Evolutionary conservation across 2,329 filamentous ascomycete genomes (phyloP).

Genomic region (Microdochium trichocladiopsis): DNA sequence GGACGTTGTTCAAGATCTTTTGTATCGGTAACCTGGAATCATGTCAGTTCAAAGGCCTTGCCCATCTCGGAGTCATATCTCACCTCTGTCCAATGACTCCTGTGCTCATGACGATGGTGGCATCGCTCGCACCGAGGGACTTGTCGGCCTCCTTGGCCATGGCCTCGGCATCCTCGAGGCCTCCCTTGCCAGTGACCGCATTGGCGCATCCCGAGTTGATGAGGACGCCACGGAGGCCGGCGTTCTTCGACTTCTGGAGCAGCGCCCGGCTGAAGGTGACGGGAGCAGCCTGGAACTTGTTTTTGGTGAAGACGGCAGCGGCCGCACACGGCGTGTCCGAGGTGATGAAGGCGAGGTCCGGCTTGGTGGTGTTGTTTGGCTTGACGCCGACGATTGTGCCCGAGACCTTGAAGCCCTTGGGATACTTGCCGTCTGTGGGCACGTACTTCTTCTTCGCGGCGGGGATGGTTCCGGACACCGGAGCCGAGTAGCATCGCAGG

Average conservation of each 20-base stretch:
- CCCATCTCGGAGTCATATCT: conserved; percentile 9
- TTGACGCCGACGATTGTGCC: conserved; percentile 92
- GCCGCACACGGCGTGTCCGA: conserved; percentile 82
- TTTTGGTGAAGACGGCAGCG: conserved; percentile 93
- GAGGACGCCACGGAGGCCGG: conserved; percentile 72
- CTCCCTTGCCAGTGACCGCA: conserved; percentile 87
- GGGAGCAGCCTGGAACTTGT: conserved; percentile 95
- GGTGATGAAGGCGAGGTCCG: conserved; percentile 81
- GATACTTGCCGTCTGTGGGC: conserved; percentile 77
- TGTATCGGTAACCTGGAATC: conserved; percentile 68
- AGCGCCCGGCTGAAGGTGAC: conserved; percentile 78
- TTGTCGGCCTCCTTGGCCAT: conserved; percentile 79
- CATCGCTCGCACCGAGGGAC: conserved; percentile 39
- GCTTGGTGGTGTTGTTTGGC: conserved; percentile 81
- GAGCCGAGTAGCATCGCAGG: conserved; percentile 50
- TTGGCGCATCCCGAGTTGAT: conserved; percentile 97
- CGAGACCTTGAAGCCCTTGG: conserved; percentile 80
- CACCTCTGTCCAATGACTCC: conserved; percentile 93
- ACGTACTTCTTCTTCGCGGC: conserved; percentile 85
- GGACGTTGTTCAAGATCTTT: conserved; percentile 81
- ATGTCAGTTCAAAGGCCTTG: neutral
- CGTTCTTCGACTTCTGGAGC: conserved; percentile 57
- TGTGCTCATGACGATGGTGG: conserved; percentile 95
- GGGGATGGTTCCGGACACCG: conserved; percentile 54
- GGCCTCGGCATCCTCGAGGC: conserved; percentile 75